Conservation (phyloP, 805 yeast genomes). For the Myxozyma neotropica region DNA sequence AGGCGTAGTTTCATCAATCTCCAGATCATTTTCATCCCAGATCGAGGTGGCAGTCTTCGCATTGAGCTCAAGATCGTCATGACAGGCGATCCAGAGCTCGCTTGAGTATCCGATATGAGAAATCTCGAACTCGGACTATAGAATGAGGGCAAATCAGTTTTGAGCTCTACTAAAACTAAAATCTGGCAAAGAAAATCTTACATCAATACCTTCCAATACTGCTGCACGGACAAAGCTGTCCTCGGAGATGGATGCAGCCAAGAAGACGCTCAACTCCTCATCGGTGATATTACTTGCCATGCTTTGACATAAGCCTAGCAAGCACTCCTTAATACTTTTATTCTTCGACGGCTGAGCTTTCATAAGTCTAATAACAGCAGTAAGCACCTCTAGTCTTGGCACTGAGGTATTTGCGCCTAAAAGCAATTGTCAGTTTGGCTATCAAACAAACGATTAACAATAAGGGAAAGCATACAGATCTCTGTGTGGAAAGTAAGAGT, state of each 20-base stretch:
- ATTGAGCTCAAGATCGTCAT: slow-evolving; percentile 67
- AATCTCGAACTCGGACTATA: slow-evolving; percentile 61
- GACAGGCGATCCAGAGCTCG: slow-evolving; percentile 77
- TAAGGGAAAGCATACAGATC: slow-evolving; percentile 45
- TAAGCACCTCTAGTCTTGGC: slow-evolving; percentile 68
- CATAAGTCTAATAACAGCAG: slow-evolving; percentile 66
- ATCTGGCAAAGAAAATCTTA: slow-evolving; percentile 2
- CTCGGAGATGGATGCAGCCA: slow-evolving; percentile 60
- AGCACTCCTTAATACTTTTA: slow-evolving; percentile 79
- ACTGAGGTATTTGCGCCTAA: slow-evolving; percentile 61
- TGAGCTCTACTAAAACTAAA: background rate
- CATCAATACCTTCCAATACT: slow-evolving; percentile 60
- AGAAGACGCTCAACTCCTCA: slow-evolving; percentile 60
- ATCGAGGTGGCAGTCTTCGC: slow-evolving; percentile 73
- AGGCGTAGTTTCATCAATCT: slow-evolving; percentile 47
- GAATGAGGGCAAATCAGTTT: background rate
- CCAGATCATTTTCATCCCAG: slow-evolving; percentile 77
- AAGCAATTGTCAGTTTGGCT: background rate
- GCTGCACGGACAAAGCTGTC: slow-evolving; percentile 75
- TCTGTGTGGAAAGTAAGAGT: slow-evolving; percentile 52
- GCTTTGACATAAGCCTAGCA: slow-evolving; percentile 74
- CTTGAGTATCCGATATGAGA: slow-evolving; percentile 53
- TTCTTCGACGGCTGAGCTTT: slow-evolving; percentile 69
- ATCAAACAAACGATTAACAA: no score
- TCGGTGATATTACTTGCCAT: slow-evolving; percentile 63